Base-by-base conservation (phyloP, 225 moss, liverwort and hornwort genomes). In the Neckera pumila region DNA sequence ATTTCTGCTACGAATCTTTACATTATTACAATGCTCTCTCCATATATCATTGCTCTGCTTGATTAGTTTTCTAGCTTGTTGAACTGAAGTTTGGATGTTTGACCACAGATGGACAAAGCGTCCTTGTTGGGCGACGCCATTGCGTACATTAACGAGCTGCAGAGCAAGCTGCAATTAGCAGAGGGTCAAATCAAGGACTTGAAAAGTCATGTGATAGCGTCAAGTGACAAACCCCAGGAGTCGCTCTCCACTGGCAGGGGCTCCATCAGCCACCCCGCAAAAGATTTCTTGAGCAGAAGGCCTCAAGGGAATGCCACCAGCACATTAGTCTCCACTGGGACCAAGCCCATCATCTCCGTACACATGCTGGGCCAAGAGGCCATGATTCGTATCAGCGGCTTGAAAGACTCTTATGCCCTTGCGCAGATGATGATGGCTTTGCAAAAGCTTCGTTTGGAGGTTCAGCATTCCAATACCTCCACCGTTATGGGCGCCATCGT, bases 61-160 rank as follows among this genome's bases (percentile, higher is more conserved):
- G 74, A 20, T 74, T 58, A 59, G 73, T 33, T 59, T 47, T 71
- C 26, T 75, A 58, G 58, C 31, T 74, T 42, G 61, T 36, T 85
- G 47, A 71, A 43, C 49, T 36, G 85, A 61, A 61, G 26, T 49
- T 74, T 75, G 61, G 17, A 10, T 75, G 77, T 76, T 75, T 70
- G 76, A 49, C 76, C 47, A 76, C 93, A 95, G 95, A 96, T 96
- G 95, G 98, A 98, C 85, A 98, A 96, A 63, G 96, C 98, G 45
- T 98, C 96, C 56, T 92, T 98, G 90, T 89, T 98, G 75, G 96
- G 95, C 80, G 98, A 98, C 89, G 98, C 98, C 12, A 96, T 98
- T 83, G 89, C 96, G 3, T 98, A 98, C 90, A 98, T 98, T 17
- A 94, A 98, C 80, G 95, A 96, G 70, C 90, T 98, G 56, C 94